Conservation (phyloP, 1,139 yeast species). For the Magnusiomyces suaveolens region DNA sequence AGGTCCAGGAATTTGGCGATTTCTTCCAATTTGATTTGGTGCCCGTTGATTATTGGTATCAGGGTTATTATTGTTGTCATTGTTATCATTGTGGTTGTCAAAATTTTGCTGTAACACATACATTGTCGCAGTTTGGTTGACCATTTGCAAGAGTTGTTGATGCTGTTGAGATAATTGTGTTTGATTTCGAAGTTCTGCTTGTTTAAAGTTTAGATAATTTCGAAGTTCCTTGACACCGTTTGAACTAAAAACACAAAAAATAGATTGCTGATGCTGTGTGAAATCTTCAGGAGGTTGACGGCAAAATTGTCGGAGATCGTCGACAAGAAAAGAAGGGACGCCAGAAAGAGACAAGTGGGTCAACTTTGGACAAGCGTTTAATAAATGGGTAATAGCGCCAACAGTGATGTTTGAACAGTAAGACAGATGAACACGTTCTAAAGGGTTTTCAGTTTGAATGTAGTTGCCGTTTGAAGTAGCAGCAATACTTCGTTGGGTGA, state of each 20-base stretch:
- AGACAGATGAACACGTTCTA: constrained; percentile 87
- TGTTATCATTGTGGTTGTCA: background rate
- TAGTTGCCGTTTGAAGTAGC: background rate
- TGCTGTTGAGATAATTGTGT: background rate
- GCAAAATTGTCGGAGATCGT: constrained; percentile 79
- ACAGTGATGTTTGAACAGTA: constrained; percentile 73
- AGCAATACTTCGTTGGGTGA: constrained; percentile 58
- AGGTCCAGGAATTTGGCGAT: background rate
- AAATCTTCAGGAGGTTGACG: constrained; percentile 94
- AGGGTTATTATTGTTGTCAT: background rate
- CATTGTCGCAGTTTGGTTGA: background rate
- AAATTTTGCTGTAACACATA: background rate
- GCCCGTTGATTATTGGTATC: background rate
- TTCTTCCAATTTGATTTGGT: background rate
- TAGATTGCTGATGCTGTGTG: constrained; percentile 72
- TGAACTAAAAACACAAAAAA: constrained; percentile 92
- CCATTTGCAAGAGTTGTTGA: background rate
- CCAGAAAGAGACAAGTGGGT: constrained; percentile 93
- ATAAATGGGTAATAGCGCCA: constrained; percentile 39
- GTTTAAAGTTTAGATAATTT: background rate
- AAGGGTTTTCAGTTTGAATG: constrained; percentile 41
- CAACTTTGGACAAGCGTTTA: constrained; percentile 73
- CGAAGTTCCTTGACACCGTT: constrained; percentile 71
- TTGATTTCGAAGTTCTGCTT: background rate
- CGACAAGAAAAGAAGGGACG: constrained; percentile 73